These are phyloP conservation scores for Hypoxylon sp. DNA, from an alignment of 2,329 filamentous ascomycete genomes.

Conservation along the genomic window DNA sequence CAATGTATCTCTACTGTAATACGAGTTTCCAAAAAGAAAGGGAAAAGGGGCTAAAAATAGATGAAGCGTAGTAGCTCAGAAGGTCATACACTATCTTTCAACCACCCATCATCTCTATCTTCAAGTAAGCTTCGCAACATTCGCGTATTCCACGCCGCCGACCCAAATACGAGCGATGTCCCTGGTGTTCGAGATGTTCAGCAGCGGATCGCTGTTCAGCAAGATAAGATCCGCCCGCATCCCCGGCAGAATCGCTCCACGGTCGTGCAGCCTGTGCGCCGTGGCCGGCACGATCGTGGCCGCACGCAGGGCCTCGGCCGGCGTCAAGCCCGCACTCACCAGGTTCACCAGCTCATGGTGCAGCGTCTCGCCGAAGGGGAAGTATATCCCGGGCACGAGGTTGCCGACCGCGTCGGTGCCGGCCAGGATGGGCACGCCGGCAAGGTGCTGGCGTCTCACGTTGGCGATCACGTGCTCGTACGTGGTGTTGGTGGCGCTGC, in stretches of 20 bases:
- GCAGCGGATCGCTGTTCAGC: conserved; percentile 39
- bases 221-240: conserved; percentile 43
- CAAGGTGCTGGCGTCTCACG: conserved; percentile 44
- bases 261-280: conserved; percentile 37
- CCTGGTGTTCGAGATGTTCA: conserved; percentile 40
- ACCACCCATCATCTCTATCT: background rate
- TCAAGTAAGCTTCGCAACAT: conserved; percentile 10
- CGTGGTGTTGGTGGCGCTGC: conserved; percentile 21
- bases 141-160: conserved; percentile 34
- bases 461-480: conserved; percentile 57
- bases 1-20: too few species aligned
- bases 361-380: conserved; percentile 37
- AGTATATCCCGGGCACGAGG: conserved; percentile 24
- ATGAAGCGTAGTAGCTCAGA: background rate
- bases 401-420: conserved; percentile 44
- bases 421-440: conserved; percentile 44
- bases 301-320: conserved; percentile 39
- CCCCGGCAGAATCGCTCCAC: conserved; percentile 38
- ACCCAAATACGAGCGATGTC: conserved; percentile 41
- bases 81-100: background rate
- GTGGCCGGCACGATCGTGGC: conserved; percentile 37
- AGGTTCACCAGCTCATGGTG: conserved; percentile 43
- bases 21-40: too few species aligned
- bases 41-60: background rate
- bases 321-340: conserved; percentile 38